A percentile compares a stretch with the other conserved stretches of the same genome.
These are phyloP conservation scores for Cryptosporidium ryanae DNA, from an alignment of 169 alveolate species.

Conservation along the genomic window DNA sequence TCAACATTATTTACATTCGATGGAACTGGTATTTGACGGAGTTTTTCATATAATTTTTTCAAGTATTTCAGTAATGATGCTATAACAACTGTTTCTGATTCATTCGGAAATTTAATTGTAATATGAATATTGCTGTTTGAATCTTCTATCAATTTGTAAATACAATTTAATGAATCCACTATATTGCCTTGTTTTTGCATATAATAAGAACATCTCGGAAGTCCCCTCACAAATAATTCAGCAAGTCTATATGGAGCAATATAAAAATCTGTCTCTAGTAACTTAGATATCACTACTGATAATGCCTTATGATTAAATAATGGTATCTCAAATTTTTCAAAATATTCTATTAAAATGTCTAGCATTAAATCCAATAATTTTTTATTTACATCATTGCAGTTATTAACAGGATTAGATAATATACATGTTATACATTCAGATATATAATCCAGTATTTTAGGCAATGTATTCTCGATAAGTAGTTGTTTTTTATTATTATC, in stretches of 20 bases:
- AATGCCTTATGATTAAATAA: slow-evolving; percentile 42
- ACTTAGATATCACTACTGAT: slow-evolving; percentile 21
- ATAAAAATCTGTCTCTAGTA: slow-evolving; percentile 15
- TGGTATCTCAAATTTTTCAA: slow-evolving; percentile 63
- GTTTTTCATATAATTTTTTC: slow-evolving; percentile 56
- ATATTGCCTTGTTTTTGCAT: slow-evolving; percentile 65
- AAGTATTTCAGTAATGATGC: slow-evolving; percentile 42
- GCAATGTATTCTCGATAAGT: slow-evolving; percentile 29
- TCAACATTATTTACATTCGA: background rate
- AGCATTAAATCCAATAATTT: slow-evolving; percentile 33
- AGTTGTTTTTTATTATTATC: slow-evolving; percentile 29
- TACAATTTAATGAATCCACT: slow-evolving; percentile 18
- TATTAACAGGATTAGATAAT: background rate
- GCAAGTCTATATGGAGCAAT: slow-evolving; percentile 73
- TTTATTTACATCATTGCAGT: background rate
- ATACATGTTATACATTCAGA: slow-evolving; percentile 29
- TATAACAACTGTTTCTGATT: slow-evolving; percentile 50
- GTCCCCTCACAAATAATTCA: slow-evolving; percentile 70
- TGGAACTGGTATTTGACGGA: slow-evolving; percentile 52
- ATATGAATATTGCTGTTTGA: slow-evolving; percentile 16
- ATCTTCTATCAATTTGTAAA: slow-evolving; percentile 25
- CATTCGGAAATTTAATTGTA: slow-evolving; percentile 41
- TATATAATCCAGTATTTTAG: slow-evolving; percentile 31
- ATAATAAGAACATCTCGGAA: slow-evolving; percentile 66
- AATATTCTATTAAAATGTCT: slow-evolving; percentile 56